Base-by-base conservation (phyloP, 177 flowering plant species). In the Vitis hybrid region DNA sequence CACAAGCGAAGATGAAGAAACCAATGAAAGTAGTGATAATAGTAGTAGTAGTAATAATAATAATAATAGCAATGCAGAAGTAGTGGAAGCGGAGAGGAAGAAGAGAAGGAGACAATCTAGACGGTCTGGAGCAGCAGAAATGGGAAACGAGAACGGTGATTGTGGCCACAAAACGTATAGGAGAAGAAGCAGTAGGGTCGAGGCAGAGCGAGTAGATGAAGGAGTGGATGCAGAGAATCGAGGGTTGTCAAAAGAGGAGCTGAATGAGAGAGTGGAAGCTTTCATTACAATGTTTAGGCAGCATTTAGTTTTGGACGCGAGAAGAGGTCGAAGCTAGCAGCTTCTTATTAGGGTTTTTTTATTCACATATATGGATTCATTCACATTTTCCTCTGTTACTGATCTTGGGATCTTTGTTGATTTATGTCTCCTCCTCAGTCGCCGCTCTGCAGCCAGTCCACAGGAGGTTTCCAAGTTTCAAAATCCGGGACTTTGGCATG, bases 251-350 rank as follows among this genome's bases (percentile, higher is more conserved):
- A 82, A 84, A 66, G 91, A 89, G 75, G 91, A 88, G 67, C 68
- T 89, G 75, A 86, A 89, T 57, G 84, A 84, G 62, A 88, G 83
- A 80, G 94, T 71, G 48, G 94, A 89, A 77, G 88, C 90, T 48
- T 89, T 89, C 75, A 89, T 89, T 67, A 66, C 82, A 1, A 86
- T 76, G 84, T 88, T 89, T 52, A 85, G 85, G 79, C 84, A 84
- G 65, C 90, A 87, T 56, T 76, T 89, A 74, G 80, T 76, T 4
- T 73, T 68, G 21, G 94, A 89, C 81, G 85, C 87, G 4, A 73
- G 49, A 62, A 72, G 48, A 27, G 67, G 75, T 0, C 62, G 75
- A 32, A 56, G 48, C 51, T n/a, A 64, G 4, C 12, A 40, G 50
- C 32, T 61, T 54, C 56, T 54, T 1, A 1, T 54, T n/a, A 13